Evolutionary conservation across 768 basidiomycete species (phyloP), one percentile per base, ranked within the genome.

Genomic region (Lentinula lateritia): DNA sequence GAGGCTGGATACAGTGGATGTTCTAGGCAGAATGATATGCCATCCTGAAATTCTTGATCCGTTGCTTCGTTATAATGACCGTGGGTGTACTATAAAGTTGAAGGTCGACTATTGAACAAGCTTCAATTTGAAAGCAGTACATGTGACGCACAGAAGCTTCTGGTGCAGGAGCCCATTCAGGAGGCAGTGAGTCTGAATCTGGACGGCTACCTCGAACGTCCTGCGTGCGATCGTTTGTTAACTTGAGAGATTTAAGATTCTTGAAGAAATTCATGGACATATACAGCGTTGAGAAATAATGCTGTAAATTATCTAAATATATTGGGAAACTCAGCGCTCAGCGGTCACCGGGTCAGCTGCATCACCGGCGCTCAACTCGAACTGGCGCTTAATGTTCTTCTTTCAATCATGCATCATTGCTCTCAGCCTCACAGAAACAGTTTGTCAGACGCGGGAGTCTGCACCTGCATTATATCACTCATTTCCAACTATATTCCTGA

Each of bases 91-190:
- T 59, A 15, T 34, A 48, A 4, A 32, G 34, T 34, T 4, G 5
- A 18, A 41, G 3, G 13, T 7, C 6, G 18, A 23, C 16, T 23
- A 12, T 36, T 9, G 32, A n/a, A 3, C n/a, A 41, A 28, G 28
- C 28, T 28, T 28, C 46, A 13, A 15, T 12, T 9, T 16, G 23
- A 13, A 39, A 50, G 34, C 45, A 39, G 6, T n/a, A 6, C 18
- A 39, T 32, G 38, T 35, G 12, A 56, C 74, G 50, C 65, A 79
- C 78, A 1, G 80, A 77, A 16, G 58, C 62, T 66, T 88, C 87
- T 2, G 82, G 80, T 0, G 87, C 86, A 15, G 87, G 77, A 0
- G 81, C 74, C 87, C 87, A 88, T 41, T 70, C 72, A 5, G 87
- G 86, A 5, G 83, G 85, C 20, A 35, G 6, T 6, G 32, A 4